Evolutionary conservation across 148 eudicot species (phyloP), one percentile per base, ranked within the genome.

Genomic region (Beta vulgaris): DNA sequence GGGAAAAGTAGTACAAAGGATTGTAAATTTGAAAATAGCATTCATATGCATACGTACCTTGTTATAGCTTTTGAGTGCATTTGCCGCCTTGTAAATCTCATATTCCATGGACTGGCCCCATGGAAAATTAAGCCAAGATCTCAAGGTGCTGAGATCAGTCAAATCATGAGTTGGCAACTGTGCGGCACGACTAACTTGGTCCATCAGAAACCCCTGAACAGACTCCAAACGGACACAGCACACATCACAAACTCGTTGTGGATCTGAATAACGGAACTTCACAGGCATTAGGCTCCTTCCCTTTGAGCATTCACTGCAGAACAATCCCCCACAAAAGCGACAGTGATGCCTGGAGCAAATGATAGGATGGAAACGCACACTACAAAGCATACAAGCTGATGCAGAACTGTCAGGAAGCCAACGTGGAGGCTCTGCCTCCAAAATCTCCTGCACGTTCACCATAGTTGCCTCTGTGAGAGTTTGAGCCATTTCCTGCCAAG

Each of bases 61-160:
- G 69, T 75, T 77, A 71, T 87, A 89, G 54, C 87, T 85, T 26
- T 84, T 83, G 71, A 89, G 82, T 71, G 85, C 80, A 77, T 89
- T 89, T 54, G 93, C 53, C 46, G 93, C 87, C 79, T 89, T 89
- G 76, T 89, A 89, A 64, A 85, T 87, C 74, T 89, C 93, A 69
- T 87, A 85, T 74, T 89, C 93, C 93, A 89, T 89, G 36, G 93
- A 85, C 58, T 84, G 88, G 14, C 87, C 86, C 93, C 90, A 89
- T n/a, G 93, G 93, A 65, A 89, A 85, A 79, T 89, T 89, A 55
- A 89, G 87, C 93, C 93, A 89, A 58, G 93, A 89, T 73, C 93
- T 78, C 87, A 89, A 75, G 51, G 93, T 89, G 74, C 90, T 89
- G 2, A 89, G 89, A 79, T 89, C 90, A n/a, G 93, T 89, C 81